A percentile compares a stretch with the other conserved stretches of the same genome.
Conservation (phyloP, 768 basidiomycete genomes). For the Termitomyces sp. region DNA sequence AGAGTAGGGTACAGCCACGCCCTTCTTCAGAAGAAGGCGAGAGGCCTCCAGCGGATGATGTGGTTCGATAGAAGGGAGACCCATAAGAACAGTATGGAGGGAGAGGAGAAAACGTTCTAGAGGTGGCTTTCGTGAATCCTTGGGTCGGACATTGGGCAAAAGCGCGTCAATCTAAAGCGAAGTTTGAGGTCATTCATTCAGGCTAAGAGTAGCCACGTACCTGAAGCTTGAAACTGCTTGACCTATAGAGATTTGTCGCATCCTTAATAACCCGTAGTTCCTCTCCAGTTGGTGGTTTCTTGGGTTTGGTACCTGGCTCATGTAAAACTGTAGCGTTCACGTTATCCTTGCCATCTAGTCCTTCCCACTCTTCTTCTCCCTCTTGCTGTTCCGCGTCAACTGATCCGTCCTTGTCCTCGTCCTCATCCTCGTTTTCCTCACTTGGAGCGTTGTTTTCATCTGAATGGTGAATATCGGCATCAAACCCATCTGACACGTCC, state of each 20-base stretch:
- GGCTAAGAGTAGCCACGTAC: conserved; percentile 29
- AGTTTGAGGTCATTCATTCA: conserved; percentile 1
- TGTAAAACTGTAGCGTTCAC: conserved; percentile 4
- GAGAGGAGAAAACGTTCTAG: conserved; percentile 65
- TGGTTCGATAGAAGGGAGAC: conserved; percentile 50
- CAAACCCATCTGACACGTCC: background rate
- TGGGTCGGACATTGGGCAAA: conserved; percentile 71
- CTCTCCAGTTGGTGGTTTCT: conserved; percentile 60
- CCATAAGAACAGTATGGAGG: conserved; percentile 62
- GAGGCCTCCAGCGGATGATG: conserved; percentile 67
- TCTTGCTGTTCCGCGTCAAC: conserved; percentile 14
- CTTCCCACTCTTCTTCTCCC: conserved; percentile 24
- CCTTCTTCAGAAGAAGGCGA: conserved; percentile 44
- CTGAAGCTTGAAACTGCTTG: conserved; percentile 82
- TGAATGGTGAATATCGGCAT: conserved; percentile 3
- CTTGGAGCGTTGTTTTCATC: conserved; percentile 9
- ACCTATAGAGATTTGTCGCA: conserved; percentile 68
- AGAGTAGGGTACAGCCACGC: conserved; percentile 63
- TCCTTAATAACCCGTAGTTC: conserved; percentile 73
- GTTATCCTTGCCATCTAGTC: conserved; percentile 13
- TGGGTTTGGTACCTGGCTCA: conserved; percentile 24
- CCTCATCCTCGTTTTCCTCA: conserved; percentile 3
- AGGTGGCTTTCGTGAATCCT: conserved; percentile 46
- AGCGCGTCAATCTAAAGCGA: conserved; percentile 67
- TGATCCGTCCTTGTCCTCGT: background rate